Evolutionary conservation across 352 stramenopile genomes (phyloP).

Genomic region (Pythium phragmitis): DNA sequence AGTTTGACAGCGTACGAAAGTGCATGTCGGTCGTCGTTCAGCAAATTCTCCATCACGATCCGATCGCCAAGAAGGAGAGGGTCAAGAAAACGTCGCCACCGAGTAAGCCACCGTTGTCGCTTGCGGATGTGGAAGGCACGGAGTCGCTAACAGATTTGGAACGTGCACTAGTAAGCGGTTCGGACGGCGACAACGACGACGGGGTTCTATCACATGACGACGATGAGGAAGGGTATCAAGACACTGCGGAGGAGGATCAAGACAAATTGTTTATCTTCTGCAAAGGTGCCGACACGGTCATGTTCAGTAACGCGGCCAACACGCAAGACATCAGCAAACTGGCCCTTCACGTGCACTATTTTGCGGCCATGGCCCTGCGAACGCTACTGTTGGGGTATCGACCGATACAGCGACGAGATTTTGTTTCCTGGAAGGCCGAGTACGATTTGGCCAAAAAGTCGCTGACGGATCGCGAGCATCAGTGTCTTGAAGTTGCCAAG

Average conservation of each 20-base stretch:
- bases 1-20: conserved; percentile 86
- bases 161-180: conserved; percentile 28
- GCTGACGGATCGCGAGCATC: conserved; percentile 55
- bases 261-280: conserved; percentile 78
- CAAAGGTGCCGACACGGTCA: conserved; percentile 89
- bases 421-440: conserved; percentile 66
- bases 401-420: conserved; percentile 59
- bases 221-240: conserved; percentile 16
- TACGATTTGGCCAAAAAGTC: conserved; percentile 70
- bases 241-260: conserved; percentile 24
- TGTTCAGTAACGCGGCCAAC: conserved; percentile 79
- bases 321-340: conserved; percentile 76
- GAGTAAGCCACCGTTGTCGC: conserved; percentile 17
- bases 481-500: conserved; percentile 67
- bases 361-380: conserved; percentile 83
- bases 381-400: conserved; percentile 85
- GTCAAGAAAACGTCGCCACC: conserved; percentile 13
- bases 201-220: conserved; percentile 19
- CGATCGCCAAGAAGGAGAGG: background rate
- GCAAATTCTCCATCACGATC: conserved; percentile 31
- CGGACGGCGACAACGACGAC: conserved; percentile 9
- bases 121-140: conserved; percentile 19
- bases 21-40: conserved; percentile 86
- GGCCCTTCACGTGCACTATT: conserved; percentile 83
- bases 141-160: conserved; percentile 32